phyloP scores from a whole-genome alignment of 164 flowering plant genomes.

The Vitis riparia region DNA sequence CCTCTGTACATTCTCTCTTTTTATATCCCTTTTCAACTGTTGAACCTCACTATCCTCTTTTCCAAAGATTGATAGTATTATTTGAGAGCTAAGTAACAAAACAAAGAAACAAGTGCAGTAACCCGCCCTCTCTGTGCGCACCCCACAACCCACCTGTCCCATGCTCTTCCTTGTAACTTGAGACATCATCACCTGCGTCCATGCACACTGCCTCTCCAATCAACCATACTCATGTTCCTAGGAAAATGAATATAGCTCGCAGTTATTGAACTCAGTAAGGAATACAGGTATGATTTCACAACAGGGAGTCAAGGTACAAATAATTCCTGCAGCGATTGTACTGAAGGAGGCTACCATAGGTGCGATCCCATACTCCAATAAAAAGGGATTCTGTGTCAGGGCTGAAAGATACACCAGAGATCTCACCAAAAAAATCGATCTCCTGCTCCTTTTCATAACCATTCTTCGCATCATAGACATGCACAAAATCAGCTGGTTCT shows the following conservation, averaged over 20 bases:
- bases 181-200: slow-evolving; percentile 1
- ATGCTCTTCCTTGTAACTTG: not conserved
- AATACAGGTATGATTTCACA: slow-evolving; percentile 21
- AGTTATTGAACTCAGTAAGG: not conserved
- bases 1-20: too few relatives aligned
- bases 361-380: slow-evolving; percentile 92
- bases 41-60: too few relatives aligned
- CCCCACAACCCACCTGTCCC: not conserved
- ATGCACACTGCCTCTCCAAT: not conserved
- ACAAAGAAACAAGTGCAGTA: too few relatives aligned
- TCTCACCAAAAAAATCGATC: slow-evolving; percentile 95
- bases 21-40: too few relatives aligned
- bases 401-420: slow-evolving; percentile 87
- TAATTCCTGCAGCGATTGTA: slow-evolving; percentile 51
- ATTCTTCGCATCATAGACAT: slow-evolving; percentile 63
- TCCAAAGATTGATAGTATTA: too few relatives aligned
- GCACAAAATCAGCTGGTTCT: slow-evolving; percentile 96
- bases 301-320: slow-evolving; percentile 56
- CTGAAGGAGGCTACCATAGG: slow-evolving; percentile 89
- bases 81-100: too few relatives aligned
- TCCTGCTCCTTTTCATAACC: slow-evolving; percentile 80
- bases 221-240: not conserved
- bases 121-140: too few relatives aligned
- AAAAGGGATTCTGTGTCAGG: slow-evolving; percentile 91
- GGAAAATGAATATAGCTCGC: not conserved